A percentile compares a stretch with the other conserved stretches of the same genome.
Conservation (phyloP, 257 asterid genomes). For the Solanum chilense region DNA sequence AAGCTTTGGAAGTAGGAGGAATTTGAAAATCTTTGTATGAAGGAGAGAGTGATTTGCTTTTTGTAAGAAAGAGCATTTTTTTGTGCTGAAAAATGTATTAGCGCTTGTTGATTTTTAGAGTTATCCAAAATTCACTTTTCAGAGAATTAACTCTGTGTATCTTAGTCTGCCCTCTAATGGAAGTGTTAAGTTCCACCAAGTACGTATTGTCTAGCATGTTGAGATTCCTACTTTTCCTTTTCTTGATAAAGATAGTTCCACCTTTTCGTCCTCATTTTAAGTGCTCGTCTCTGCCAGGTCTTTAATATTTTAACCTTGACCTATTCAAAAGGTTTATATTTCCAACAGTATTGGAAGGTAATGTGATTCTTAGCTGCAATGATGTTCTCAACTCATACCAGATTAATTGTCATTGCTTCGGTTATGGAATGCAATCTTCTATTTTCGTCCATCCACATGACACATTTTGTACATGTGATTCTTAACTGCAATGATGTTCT, state of each 20-base stretch:
- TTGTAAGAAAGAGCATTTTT: not conserved
- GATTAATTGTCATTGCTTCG: not conserved
- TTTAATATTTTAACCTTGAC: not conserved
- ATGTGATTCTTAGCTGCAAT: not conserved
- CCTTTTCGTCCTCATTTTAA: not conserved
- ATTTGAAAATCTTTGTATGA: not conserved
- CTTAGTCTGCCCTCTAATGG: not conserved
- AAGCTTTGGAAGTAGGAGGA: not conserved
- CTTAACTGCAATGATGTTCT: not conserved
- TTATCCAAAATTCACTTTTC: not conserved
- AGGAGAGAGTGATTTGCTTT: not conserved
- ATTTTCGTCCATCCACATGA: not conserved
- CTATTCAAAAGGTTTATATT: not conserved
- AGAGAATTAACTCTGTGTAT: not conserved
- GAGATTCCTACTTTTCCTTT: not conserved
- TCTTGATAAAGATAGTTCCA: not conserved
- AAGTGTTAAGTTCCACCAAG: not conserved
- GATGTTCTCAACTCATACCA: not conserved
- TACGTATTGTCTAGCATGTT: not conserved
- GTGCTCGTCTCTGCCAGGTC: not conserved
- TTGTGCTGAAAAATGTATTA: not conserved
- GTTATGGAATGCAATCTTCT: not conserved
- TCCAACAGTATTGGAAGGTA: not conserved
- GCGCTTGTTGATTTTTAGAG: not conserved
- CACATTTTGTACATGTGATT: not conserved